Conservation (phyloP, 345 rosid species). For the Gossypium herbaceum region DNA sequence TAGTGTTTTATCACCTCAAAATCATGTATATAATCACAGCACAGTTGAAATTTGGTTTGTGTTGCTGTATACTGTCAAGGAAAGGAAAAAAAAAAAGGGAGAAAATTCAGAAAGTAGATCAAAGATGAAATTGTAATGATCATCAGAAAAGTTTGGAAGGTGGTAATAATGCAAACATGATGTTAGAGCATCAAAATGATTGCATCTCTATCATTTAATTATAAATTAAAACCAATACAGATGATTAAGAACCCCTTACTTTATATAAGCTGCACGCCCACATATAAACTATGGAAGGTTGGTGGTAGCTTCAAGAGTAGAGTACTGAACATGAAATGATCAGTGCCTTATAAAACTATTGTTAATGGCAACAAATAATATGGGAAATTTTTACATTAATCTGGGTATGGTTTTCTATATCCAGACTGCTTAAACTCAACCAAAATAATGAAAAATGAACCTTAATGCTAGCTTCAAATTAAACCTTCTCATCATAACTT, state of each 20-base stretch:
- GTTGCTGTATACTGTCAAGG: too few relatives aligned
- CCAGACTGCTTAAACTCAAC: background rate
- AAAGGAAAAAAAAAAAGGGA: too few relatives aligned
- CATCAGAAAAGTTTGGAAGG: background rate
- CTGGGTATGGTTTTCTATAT: background rate
- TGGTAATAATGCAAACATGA: background rate
- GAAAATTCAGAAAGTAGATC: background rate
- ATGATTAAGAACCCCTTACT: background rate
- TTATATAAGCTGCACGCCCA: background rate
- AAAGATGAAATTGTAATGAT: background rate
- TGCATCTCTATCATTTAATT: background rate
- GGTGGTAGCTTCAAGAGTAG: slow-evolving; percentile 5
- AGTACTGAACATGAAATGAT: background rate
- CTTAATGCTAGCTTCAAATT: background rate
- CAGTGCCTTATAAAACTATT: background rate
- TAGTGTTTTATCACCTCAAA: too few relatives aligned
- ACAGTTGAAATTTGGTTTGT: too few relatives aligned
- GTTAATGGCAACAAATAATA: background rate
- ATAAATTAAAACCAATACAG: background rate
- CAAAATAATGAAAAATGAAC: background rate
- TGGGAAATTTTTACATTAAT: background rate
- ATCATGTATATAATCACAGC: too few relatives aligned
- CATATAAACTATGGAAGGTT: slow-evolving; percentile 6
- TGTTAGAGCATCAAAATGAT: slow-evolving; percentile 8
- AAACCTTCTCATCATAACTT: background rate